Base-by-base conservation (phyloP, 139 green algal species). In the Chlamydomonas asymmetrica region DNA sequence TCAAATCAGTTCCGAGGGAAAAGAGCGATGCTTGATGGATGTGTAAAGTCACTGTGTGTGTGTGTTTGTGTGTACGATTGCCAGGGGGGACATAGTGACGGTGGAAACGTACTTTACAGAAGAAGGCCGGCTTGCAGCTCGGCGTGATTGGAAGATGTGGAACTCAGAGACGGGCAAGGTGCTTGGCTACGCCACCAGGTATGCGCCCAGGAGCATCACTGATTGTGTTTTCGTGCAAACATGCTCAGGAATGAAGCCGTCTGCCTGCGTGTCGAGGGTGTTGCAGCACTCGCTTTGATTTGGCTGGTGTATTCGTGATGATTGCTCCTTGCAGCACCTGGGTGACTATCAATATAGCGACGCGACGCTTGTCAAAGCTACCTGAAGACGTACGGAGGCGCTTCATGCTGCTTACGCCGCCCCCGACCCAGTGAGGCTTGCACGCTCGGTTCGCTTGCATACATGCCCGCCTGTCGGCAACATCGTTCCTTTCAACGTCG, bases 291-390 rank as follows among this genome's bases (percentile, higher is more conserved):
- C 18, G 59, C 59, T 34, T 66, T 34, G 59, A 20, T 39, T 34
- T 31, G 23, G 10, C n/a, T 73, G 27, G 20, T 20, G 20, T 54
- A n/a, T 74, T 29, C 31, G 66, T 48, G 34, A 29, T 27, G 23
- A 49, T 1, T 71, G 41, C 31, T 2, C 5, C 18, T 0, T 83
- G 63, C 84, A 96, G 86, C 78, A 93, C 89, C 1, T 98, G 95
- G 95, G 93, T 98, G 22, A 96, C 93, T 66, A 91, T 98, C 77
- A 97, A 98, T 84, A 85, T 80, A 10, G 74, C 91, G 39, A 97
- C 88, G 10, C 82, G 95, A 0, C 79, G 77, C 16, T 84, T 97
- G 31, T 49, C 79, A 10, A 92, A 91, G 73, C 88, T 97, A 49
- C 94, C 94, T 0, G 87, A 94, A 1, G 77, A 84, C 5, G 78